Percentiles rank a stretch among this genome's conserved stretches.
These are phyloP conservation scores for Quercus wislizeni DNA, from an alignment of 306 rosid genomes.

Conservation along the genomic window DNA sequence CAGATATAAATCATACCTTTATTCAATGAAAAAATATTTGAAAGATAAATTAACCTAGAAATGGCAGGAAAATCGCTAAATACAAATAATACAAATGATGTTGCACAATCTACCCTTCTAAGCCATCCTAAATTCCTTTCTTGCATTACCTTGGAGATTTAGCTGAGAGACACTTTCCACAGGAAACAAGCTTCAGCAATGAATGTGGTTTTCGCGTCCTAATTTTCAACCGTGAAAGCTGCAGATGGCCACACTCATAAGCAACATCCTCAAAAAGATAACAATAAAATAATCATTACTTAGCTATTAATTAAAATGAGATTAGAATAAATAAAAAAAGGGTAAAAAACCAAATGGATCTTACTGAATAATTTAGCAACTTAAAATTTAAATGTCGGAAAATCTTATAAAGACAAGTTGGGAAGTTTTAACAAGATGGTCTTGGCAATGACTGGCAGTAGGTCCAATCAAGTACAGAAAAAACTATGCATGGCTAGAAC, in stretches of 20 bases:
- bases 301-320: neutral
- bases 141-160: constrained; percentile 68
- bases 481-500: neutral
- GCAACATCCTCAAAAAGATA: constrained; percentile 11
- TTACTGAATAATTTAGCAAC: constrained; percentile 1
- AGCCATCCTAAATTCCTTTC: constrained; percentile 34
- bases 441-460: neutral
- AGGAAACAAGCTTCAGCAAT: constrained; percentile 76
- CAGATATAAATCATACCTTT: constrained; percentile 38
- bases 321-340: neutral
- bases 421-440: neutral
- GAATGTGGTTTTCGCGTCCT: constrained; percentile 61
- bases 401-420: neutral
- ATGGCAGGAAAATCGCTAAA: constrained; percentile 44
- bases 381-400: too few species aligned
- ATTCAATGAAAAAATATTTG: constrained; percentile 51
- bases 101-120: constrained; percentile 40
- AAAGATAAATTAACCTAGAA: constrained; percentile 43
- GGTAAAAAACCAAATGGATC: neutral
- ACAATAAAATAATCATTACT: neutral
- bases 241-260: constrained; percentile 40
- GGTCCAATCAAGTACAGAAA: neutral
- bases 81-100: constrained; percentile 47
- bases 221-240: constrained; percentile 85
- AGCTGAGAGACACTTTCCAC: constrained; percentile 76